Conservation (phyloP, 2,329 filamentous ascomycete species). For the Monosporascus sp. region DNA sequence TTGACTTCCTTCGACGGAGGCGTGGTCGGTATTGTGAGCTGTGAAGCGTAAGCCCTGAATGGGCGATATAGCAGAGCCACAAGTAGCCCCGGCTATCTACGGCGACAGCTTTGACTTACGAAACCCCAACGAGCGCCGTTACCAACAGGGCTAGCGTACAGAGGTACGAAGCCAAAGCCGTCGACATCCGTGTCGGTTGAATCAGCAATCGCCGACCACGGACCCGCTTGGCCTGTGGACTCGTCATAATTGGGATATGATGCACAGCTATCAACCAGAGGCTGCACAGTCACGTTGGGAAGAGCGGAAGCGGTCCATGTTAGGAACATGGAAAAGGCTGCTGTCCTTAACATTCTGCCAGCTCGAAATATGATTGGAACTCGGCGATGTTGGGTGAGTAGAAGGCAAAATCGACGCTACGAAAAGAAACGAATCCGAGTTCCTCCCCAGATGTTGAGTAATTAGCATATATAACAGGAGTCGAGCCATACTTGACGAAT, state of each 20-base stretch:
- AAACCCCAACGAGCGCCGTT: conserved; percentile 15
- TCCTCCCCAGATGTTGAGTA: too few species aligned
- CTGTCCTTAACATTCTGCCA: not conserved
- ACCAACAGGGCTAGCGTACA: conserved; percentile 13
- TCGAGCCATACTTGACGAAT: too few species aligned
- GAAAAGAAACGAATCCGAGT: too few species aligned
- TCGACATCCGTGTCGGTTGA: conserved; percentile 11
- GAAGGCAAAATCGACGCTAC: too few species aligned
- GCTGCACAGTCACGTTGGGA: conserved; percentile 10
- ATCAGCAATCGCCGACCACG: conserved; percentile 6
- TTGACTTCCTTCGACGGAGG: conserved; percentile 4
- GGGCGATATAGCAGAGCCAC: too few species aligned
- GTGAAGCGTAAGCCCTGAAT: not conserved
- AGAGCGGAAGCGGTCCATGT: not conserved
- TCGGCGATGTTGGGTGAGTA: too few species aligned
- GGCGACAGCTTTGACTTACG: conserved; percentile 2
- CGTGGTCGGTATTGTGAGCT: conserved; percentile 13
- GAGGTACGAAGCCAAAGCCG: conserved; percentile 9
- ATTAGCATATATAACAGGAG: too few species aligned
- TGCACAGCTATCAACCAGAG: conserved; percentile 7
- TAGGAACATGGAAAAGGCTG: not conserved
- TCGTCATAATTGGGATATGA: conserved; percentile 13
- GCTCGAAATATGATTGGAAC: not conserved
- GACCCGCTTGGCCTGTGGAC: conserved; percentile 7
- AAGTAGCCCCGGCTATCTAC: not conserved